Evolutionary conservation across 2,329 filamentous ascomycete genomes (phyloP).

Genomic region (Fusarium sp.): DNA sequence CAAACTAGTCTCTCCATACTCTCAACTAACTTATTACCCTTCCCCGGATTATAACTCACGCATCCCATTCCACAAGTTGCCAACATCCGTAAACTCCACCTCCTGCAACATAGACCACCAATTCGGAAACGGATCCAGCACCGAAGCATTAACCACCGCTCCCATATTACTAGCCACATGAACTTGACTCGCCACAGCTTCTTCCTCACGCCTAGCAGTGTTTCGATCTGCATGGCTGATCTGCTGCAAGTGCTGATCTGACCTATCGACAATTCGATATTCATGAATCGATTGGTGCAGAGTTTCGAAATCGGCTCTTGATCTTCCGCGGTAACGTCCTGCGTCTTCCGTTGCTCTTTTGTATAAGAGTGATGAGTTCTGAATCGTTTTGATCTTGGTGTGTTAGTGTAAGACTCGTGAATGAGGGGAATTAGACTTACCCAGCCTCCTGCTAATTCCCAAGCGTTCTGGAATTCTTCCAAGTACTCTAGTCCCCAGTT

Average conservation of each 20-base stretch:
- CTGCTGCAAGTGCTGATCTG: constrained; percentile 34
- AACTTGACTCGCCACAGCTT: not conserved
- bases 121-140: constrained; percentile 35
- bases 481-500: constrained; percentile 33
- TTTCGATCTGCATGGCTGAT: constrained; percentile 35
- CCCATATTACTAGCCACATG: not conserved
- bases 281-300: constrained; percentile 36
- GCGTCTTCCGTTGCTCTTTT: constrained; percentile 35
- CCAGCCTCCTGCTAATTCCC: constrained; percentile 38
- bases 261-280: constrained; percentile 30
- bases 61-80: constrained; percentile 17
- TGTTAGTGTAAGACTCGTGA: not conserved
- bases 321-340: constrained; percentile 27
- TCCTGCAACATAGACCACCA: constrained; percentile 42
- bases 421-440: not conserved
- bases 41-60: not conserved
- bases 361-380: constrained; percentile 32
- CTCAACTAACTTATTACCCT: not conserved
- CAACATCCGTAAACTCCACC: constrained; percentile 33
- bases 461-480: constrained; percentile 35
- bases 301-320: constrained; percentile 32
- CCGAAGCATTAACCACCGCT: not conserved
- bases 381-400: constrained; percentile 36
- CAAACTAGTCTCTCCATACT: not conserved
- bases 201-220: not conserved